Percentiles rank a stretch among this genome's conserved stretches.
These are phyloP conservation scores for Fusarium sp. DNA, from an alignment of 2,329 filamentous ascomycete species.

Conservation along the genomic window DNA sequence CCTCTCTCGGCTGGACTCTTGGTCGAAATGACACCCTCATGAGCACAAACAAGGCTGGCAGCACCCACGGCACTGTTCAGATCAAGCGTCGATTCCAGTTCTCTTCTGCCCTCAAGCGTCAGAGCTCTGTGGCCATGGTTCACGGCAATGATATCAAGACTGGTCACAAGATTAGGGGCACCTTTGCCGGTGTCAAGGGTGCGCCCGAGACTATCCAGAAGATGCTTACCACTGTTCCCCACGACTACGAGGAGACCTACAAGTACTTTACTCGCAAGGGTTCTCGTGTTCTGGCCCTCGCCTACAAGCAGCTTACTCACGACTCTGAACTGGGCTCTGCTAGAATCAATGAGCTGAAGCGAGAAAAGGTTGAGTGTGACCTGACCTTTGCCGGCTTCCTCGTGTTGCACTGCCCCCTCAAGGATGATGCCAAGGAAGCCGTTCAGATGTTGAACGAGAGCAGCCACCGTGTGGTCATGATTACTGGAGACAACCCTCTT, in stretches of 20 bases:
- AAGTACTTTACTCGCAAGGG: constrained; percentile 98
- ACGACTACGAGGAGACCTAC: constrained; percentile 95
- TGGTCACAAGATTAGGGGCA: constrained; percentile 79
- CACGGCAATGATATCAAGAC: constrained; percentile 73
- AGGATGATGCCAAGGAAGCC: constrained; percentile 92
- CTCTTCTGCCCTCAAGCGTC: constrained; percentile 92
- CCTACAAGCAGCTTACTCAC: constrained; percentile 86
- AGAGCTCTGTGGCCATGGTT: constrained; percentile 91
- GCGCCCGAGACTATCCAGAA: constrained; percentile 96
- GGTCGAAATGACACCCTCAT: constrained; percentile 85
- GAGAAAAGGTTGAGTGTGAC: constrained; percentile 86
- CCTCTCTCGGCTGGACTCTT: constrained; percentile 90
- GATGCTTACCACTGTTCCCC: constrained; percentile 83
- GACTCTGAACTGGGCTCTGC: constrained; percentile 82
- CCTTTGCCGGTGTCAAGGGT: constrained; percentile 95
- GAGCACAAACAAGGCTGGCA: constrained; percentile 58
- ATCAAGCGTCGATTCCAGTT: constrained; percentile 98
- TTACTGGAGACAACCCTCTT: constrained; percentile 96
- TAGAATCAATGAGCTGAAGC: constrained; percentile 91
- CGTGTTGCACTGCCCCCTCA: constrained; percentile 92
- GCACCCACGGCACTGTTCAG: constrained; percentile 75
- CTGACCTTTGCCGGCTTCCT: constrained; percentile 93
- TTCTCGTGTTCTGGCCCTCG: constrained; percentile 90
- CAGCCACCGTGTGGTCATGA: constrained; percentile 98
- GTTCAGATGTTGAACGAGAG: constrained; percentile 98